phyloP scores from a whole-genome alignment of 2,329 filamentous ascomycete genomes.

The Ophiostoma pallidulum region DNA sequence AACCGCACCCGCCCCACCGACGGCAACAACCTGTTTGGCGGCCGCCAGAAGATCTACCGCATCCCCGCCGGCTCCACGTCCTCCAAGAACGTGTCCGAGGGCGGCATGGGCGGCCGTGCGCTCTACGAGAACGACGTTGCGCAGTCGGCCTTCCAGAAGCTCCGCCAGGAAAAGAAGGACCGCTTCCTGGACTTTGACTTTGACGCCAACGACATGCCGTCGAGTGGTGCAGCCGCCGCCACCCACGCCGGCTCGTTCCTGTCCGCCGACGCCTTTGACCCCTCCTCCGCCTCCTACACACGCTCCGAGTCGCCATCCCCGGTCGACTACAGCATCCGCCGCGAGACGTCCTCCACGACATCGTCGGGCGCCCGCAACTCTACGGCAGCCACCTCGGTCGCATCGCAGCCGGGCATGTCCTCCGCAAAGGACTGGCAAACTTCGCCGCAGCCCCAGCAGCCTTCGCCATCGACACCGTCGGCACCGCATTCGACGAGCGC shows the following conservation, averaged over 20 bases:
- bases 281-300: constrained; percentile 18
- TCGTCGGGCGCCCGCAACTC: constrained; percentile 67
- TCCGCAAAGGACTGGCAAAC: constrained; percentile 44
- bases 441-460: constrained; percentile 19
- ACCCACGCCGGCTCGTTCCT: constrained; percentile 10
- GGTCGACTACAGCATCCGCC: constrained; percentile 59
- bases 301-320: constrained; percentile 48
- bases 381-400: constrained; percentile 78
- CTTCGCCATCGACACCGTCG: background rate
- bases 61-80: constrained; percentile 49
- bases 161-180: constrained; percentile 52
- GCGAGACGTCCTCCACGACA: constrained; percentile 79
- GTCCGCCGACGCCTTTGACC: constrained; percentile 30
- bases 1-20: constrained; percentile 71
- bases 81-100: constrained; percentile 33
- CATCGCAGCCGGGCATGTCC: constrained; percentile 53
- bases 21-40: constrained; percentile 88
- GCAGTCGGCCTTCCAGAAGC: constrained; percentile 72
- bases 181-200: constrained; percentile 20
- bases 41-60: constrained; percentile 91
- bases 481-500: too few species aligned
- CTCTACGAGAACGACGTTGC: constrained; percentile 84
- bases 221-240: constrained; percentile 15
- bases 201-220: constrained; percentile 15
- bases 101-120: constrained; percentile 53